A percentile compares a stretch with the other conserved stretches of the same genome.
phyloP scores from a whole-genome alignment of 2,329 filamentous ascomycete species.

The Colletotrichum tamarilloi region DNA sequence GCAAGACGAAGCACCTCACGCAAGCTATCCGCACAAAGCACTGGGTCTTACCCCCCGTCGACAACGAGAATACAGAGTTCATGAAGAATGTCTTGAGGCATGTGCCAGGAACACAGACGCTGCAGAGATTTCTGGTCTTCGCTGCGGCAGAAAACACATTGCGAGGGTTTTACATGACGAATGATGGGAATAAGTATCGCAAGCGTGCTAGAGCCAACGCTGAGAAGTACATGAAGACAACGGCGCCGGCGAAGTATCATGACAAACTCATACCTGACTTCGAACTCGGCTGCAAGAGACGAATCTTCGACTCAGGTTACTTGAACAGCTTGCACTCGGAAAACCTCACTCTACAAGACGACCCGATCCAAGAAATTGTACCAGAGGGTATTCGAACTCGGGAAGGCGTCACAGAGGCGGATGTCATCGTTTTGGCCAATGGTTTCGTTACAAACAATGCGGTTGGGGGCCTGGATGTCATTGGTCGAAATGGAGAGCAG shows the following conservation, averaged over 20 bases:
- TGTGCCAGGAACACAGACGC: constrained; percentile 56
- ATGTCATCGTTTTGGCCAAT: constrained; percentile 71
- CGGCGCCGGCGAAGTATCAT: constrained; percentile 69
- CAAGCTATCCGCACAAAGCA: constrained; percentile 55
- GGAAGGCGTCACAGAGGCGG: constrained; percentile 59
- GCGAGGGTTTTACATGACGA: constrained; percentile 51
- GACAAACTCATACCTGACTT: constrained; percentile 72
- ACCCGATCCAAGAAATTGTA: constrained; percentile 60
- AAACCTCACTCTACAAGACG: constrained; percentile 59
- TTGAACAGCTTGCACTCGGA: constrained; percentile 61
- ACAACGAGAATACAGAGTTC: constrained; percentile 35
- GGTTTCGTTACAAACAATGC: constrained; percentile 69
- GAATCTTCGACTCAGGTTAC: constrained; percentile 69
- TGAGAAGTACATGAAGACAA: constrained; percentile 54
- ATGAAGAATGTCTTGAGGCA: constrained; percentile 51
- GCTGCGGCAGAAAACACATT: constrained; percentile 45
- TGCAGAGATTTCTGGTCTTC: constrained; percentile 58
- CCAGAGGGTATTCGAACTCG: constrained; percentile 49
- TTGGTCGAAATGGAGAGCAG: constrained; percentile 60
- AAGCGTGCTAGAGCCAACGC: constrained; percentile 48
- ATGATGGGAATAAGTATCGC: constrained; percentile 45
- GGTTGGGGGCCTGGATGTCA: constrained; percentile 63
- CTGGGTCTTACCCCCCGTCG: constrained; percentile 52
- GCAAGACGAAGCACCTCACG: constrained; percentile 43
- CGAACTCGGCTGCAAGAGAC: constrained; percentile 71